A percentile compares a stretch with the other conserved stretches of the same genome.
phyloP scores from a whole-genome alignment of 2,329 filamentous ascomycete genomes.

The Apiospora sp. region DNA sequence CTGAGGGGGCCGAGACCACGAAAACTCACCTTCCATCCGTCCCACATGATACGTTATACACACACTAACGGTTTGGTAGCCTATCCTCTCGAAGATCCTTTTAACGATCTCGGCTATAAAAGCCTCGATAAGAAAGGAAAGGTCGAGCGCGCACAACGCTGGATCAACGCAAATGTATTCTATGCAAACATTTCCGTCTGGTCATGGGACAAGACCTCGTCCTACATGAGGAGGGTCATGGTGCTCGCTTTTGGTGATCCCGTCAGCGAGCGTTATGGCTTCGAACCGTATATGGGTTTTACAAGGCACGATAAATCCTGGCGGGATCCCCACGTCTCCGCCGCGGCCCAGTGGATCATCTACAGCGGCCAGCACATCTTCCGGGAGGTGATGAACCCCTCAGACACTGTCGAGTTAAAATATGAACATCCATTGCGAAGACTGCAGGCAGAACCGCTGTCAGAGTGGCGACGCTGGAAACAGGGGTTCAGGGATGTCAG shows the following conservation, averaged over 20 bases:
- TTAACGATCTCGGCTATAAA: too few species aligned
- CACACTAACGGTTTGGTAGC: too few species aligned
- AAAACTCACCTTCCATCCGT: too few species aligned
- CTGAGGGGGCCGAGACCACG: too few species aligned
- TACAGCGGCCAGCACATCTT: not conserved
- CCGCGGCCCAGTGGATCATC: not conserved
- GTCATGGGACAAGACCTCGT: not conserved
- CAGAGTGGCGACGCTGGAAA: not conserved
- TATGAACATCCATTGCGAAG: not conserved
- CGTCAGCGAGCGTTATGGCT: too few species aligned
- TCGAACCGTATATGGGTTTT: too few species aligned
- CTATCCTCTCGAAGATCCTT: too few species aligned
- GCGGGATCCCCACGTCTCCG: not conserved
- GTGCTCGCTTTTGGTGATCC: too few species aligned
- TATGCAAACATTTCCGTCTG: not conserved
- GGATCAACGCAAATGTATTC: not conserved
- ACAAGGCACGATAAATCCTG: too few species aligned
- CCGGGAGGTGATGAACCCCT: not conserved
- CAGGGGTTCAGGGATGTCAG: not conserved
- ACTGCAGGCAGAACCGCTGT: not conserved
- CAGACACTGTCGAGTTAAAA: not conserved
- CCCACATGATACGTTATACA: too few species aligned
- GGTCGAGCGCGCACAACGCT: not conserved
- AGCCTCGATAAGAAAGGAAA: too few species aligned
- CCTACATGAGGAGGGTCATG: too few species aligned